Evolutionary conservation across 371 early-diverging fungal genomes (phyloP), one percentile per base, ranked within the genome.

Genomic region (Mortierella sp.): DNA sequence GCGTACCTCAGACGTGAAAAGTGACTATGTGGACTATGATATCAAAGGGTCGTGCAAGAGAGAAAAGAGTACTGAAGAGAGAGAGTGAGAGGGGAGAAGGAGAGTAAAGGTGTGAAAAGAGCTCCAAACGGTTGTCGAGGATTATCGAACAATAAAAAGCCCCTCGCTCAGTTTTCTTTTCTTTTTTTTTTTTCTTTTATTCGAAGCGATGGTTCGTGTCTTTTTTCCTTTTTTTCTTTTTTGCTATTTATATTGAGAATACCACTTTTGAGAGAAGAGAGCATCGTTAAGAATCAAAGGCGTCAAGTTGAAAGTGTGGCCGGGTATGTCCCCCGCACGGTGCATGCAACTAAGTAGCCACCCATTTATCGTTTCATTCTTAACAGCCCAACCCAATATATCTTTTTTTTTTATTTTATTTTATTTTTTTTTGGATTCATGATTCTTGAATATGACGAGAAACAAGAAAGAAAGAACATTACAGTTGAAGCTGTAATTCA

Each of bases 141-240:
- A 53, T 26, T 53, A 26, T 53, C 53, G 53, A 53, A 53, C 53
- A 53, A 53, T 26, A 28, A 19, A 28, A 53, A 28, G 17, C 53
- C 47, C 53, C 53, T 53, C 58, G 22, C 58, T 34, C 37, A 34
- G 35, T 22, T 57, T 57, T 31, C 10, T 34, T 57, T 57, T 32
- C 15, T 56, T 32, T 34, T 34, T n/a, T 34, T 34, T n/a, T 35
- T 57, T 34, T n/a, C 34, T 10, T 57, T 57, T n/a, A 6, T 7
- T 23, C 15, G 10, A 12, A 13, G 10, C 12, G 5, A 53, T 53
- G 53, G 23, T 47, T 47, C 47, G 47, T 53, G 29, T 28, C 53
- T 29, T 53, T 28, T 9, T 9, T 40, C 40, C 13, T 40, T 13
- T 23, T 53, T 47, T n/a, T 49, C n/a, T n/a, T n/a, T 53, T 53